A percentile compares a stretch with the other conserved stretches of the same genome.
Conservation (phyloP, 129 eudicot genomes). For the Gnaphalium uliginosum region DNA sequence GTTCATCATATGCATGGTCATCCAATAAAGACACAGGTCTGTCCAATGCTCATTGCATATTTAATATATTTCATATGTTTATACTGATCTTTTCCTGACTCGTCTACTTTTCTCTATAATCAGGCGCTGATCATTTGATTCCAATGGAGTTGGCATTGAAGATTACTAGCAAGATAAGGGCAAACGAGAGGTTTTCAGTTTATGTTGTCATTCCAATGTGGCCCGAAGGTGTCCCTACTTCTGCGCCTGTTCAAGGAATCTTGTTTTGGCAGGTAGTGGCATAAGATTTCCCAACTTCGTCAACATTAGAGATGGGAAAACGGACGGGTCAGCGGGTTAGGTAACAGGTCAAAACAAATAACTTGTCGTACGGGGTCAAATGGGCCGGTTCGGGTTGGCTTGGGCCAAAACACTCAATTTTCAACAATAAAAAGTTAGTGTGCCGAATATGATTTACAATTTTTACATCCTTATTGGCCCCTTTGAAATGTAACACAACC, state of each 20-base stretch:
- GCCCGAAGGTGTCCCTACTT: constrained; percentile 10
- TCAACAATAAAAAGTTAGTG: neutral
- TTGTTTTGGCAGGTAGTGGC: constrained; percentile 9
- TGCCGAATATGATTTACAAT: too few relatives aligned
- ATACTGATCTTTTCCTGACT: neutral
- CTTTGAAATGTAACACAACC: neutral
- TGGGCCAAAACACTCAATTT: neutral
- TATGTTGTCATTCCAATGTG: constrained; percentile 7
- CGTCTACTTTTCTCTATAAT: neutral
- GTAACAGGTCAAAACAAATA: neutral
- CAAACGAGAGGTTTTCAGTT: constrained; percentile 3
- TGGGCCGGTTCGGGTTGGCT: neutral
- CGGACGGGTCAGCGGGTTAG: neutral
- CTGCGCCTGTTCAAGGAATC: constrained; percentile 6
- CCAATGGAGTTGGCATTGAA: constrained; percentile 4
- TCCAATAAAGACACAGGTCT: constrained; percentile 1
- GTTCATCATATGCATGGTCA: constrained; percentile 60
- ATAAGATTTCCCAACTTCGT: neutral
- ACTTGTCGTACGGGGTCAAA: neutral
- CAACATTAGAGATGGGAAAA: neutral
- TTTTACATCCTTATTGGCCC: neutral
- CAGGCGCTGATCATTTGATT: constrained; percentile 4
- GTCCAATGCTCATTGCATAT: neutral
- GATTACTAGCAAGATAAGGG: constrained; percentile 4
- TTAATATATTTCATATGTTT: neutral